phyloP scores from a whole-genome alignment of 441 rosid genomes.

The Populus hybrid region DNA sequence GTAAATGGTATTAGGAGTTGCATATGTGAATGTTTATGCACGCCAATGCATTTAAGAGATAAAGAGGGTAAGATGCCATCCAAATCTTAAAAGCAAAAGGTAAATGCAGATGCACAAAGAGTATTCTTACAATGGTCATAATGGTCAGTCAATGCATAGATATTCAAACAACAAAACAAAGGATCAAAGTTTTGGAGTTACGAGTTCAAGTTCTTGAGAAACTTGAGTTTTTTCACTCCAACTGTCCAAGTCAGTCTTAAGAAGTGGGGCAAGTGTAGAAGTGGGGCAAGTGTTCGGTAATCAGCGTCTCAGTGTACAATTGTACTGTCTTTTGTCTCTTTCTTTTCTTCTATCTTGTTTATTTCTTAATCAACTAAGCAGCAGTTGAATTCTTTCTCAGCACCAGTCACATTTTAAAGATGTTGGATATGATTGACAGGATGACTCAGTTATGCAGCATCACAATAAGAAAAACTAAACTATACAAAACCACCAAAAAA shows the following conservation, averaged over 20 bases:
- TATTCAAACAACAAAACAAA: neutral
- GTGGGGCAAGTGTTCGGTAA: neutral
- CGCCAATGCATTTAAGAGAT: neutral
- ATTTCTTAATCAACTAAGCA: neutral
- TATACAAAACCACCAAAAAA: slow-evolving; percentile 6
- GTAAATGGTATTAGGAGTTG: neutral
- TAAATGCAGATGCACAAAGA: neutral
- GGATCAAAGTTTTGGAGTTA: neutral
- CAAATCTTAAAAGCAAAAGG: neutral
- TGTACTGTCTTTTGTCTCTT: neutral
- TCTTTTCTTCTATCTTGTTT: neutral
- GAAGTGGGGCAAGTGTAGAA: too few species aligned
- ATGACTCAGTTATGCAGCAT: neutral
- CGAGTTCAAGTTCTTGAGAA: neutral
- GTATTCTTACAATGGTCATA: neutral
- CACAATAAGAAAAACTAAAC: neutral
- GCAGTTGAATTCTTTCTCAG: neutral
- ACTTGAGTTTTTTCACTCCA: neutral
- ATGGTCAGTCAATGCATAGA: neutral
- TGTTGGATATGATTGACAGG: neutral
- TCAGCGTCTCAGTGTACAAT: neutral
- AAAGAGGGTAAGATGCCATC: neutral
- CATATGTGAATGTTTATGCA: neutral
- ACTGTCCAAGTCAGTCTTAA: neutral
- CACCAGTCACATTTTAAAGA: neutral